These are phyloP conservation scores for Dioszegia aurantiaca DNA, from an alignment of 768 basidiomycete genomes.

Conservation along the genomic window DNA sequence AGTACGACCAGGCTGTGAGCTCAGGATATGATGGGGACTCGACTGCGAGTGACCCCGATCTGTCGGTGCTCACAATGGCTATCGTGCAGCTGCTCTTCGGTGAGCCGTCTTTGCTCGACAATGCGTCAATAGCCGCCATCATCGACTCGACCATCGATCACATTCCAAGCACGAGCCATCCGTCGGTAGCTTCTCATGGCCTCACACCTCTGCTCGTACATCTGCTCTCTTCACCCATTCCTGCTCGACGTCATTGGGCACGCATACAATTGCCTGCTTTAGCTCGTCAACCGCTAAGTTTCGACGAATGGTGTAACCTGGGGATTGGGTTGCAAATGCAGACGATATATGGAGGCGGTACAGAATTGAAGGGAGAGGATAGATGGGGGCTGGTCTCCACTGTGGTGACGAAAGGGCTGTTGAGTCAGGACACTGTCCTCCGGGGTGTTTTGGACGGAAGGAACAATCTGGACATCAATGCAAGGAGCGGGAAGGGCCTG, in stretches of 20 bases:
- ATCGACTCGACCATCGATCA: conserved; percentile 16
- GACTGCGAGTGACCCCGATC: conserved; percentile 1
- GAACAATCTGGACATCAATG: conserved; percentile 2
- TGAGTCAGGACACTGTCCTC: conserved; percentile 9
- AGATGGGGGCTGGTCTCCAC: background rate
- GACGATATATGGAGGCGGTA: conserved; percentile 13
- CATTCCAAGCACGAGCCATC: conserved; percentile 1
- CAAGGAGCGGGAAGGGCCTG: conserved; percentile 17
- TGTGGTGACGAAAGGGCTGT: conserved; percentile 30
- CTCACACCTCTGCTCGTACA: conserved; percentile 21
- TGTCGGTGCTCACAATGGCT: conserved; percentile 25
- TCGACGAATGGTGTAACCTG: conserved; percentile 36
- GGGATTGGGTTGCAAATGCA: conserved; percentile 36
- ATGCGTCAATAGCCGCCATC: conserved; percentile 17
- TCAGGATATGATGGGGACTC: background rate
- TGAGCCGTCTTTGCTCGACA: conserved; percentile 28
- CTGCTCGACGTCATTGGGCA: conserved; percentile 25
- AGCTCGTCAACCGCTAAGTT: conserved; percentile 26
- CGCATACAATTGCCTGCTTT: conserved; percentile 24
- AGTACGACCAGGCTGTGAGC: conserved; percentile 53
- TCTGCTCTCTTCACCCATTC: conserved; percentile 24
- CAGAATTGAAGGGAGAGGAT: background rate
- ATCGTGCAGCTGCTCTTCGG: conserved; percentile 40
- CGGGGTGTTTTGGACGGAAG: background rate
- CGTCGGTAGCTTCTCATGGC: conserved; percentile 8